phyloP scores from a whole-genome alignment of 352 stramenopile species.

The Sclerospora graminicola region DNA sequence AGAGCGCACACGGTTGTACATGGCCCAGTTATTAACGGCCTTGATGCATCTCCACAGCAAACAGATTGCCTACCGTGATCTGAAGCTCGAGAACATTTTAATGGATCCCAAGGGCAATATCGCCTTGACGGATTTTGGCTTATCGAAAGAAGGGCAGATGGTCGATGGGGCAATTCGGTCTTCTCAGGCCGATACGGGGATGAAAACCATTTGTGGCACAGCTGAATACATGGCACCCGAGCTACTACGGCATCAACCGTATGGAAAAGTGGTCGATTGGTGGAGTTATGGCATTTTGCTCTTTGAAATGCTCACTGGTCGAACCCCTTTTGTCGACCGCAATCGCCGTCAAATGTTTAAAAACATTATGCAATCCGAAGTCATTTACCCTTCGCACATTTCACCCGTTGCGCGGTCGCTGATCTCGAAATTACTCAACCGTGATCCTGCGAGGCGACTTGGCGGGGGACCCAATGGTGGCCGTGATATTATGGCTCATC shows the following conservation, averaged over 20 bases:
- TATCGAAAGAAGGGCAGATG: constrained; percentile 79
- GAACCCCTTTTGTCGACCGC: constrained; percentile 81
- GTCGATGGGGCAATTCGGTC: constrained; percentile 75
- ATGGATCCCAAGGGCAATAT: constrained; percentile 86
- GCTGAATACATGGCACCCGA: constrained; percentile 86
- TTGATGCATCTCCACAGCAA: constrained; percentile 86
- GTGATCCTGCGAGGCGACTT: constrained; percentile 88
- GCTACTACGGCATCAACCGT: constrained; percentile 73
- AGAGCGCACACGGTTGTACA: constrained; percentile 78
- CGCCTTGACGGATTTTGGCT: constrained; percentile 78
- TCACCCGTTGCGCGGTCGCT: constrained; percentile 55
- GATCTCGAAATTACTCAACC: constrained; percentile 89
- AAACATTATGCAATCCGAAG: constrained; percentile 85
- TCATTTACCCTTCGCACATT: constrained; percentile 85
- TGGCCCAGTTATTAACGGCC: constrained; percentile 78
- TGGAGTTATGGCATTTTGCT: constrained; percentile 86
- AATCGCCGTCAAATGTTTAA: constrained; percentile 87
- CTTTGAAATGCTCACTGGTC: constrained; percentile 84
- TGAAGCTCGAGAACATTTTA: constrained; percentile 87
- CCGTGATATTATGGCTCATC: constrained; percentile 81
- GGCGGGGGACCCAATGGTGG: constrained; percentile 83
- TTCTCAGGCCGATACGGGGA: constrained; percentile 67
- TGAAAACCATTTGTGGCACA: constrained; percentile 86
- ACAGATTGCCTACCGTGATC: constrained; percentile 82
- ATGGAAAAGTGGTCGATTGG: constrained; percentile 86